Evolutionary conservation across 176 grass and related monocot genomes (phyloP).

Genomic region (Triticum timopheevii): DNA sequence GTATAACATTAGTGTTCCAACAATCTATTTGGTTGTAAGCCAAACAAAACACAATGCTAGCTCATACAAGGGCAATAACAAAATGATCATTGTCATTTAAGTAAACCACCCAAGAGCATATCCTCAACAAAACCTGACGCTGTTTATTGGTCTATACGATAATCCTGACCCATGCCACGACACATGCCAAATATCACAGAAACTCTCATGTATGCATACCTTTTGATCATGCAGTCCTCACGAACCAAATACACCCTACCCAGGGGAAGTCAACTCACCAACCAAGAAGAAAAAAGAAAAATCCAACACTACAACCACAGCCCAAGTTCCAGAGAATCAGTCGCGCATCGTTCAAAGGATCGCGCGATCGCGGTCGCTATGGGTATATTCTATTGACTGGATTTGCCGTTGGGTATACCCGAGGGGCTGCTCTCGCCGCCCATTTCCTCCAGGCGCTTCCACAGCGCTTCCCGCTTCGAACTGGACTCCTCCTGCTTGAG

Average conservation of each 20-base stretch:
- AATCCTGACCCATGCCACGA: constrained; percentile 40
- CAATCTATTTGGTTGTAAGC: too few relatives aligned
- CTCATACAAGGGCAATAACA: not conserved
- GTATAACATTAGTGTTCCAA: too few relatives aligned
- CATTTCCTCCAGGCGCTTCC: constrained; percentile 84
- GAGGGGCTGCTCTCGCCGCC: constrained; percentile 20
- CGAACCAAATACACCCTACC: constrained; percentile 41
- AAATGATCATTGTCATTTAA: not conserved
- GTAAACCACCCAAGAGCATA: constrained; percentile 20
- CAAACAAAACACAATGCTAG: not conserved
- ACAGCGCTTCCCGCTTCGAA: constrained; percentile 56
- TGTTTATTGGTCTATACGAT: constrained; percentile 64
- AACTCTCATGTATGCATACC: constrained; percentile 41
- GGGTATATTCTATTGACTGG: constrained; percentile 41
- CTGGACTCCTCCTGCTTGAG: constrained; percentile 61
- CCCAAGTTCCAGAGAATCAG: constrained; percentile 27
- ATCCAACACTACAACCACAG: constrained; percentile 47
- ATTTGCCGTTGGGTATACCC: constrained; percentile 41
- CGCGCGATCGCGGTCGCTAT: not conserved
- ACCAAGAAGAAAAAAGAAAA: constrained; percentile 41
- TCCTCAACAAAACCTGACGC: constrained; percentile 36
- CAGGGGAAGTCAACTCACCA: constrained; percentile 39
- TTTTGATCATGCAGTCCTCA: constrained; percentile 47
- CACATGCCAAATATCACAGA: constrained; percentile 29
- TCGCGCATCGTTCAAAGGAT: constrained; percentile 26